Evolutionary conservation across 2,329 filamentous ascomycete species (phyloP).

Genomic region (Xylaria sp.): DNA sequence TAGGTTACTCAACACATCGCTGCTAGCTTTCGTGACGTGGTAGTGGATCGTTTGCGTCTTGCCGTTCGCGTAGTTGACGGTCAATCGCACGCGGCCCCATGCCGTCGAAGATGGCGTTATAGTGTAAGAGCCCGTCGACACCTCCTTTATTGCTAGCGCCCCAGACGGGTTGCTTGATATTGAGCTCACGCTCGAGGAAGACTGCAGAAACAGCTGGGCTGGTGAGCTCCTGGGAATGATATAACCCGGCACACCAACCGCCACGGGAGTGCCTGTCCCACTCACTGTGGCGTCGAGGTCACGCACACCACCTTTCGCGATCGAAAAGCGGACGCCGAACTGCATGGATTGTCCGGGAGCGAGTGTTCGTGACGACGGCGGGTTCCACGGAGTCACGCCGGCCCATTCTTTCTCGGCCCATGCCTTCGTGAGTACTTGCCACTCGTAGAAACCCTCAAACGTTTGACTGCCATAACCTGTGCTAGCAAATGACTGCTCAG

Average conservation of each 20-base stretch:
- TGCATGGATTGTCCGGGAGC: slow-evolving; percentile 57
- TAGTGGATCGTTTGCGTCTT: slow-evolving; percentile 67
- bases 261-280: slow-evolving; percentile 58
- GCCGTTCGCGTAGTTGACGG: slow-evolving; percentile 60
- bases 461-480: slow-evolving; percentile 63
- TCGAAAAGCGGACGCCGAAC: slow-evolving; percentile 63
- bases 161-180: slow-evolving; percentile 54
- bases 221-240: slow-evolving; percentile 61
- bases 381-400: slow-evolving; percentile 63
- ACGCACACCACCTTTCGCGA: slow-evolving; percentile 57
- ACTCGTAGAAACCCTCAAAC: slow-evolving; percentile 71
- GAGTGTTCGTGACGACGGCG: slow-evolving; percentile 59
- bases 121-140: slow-evolving; percentile 52
- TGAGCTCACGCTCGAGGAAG: slow-evolving; percentile 53
- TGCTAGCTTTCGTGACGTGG: slow-evolving; percentile 61
- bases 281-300: slow-evolving; percentile 60
- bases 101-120: slow-evolving; percentile 56
- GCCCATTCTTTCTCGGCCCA: slow-evolving; percentile 69
- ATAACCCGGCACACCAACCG: slow-evolving; percentile 65
- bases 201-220: slow-evolving; percentile 58
- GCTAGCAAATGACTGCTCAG: slow-evolving; percentile 55
- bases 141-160: slow-evolving; percentile 52
- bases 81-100: slow-evolving; percentile 63
- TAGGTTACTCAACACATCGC: slow-evolving; percentile 58
- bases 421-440: slow-evolving; percentile 65